phyloP scores from a whole-genome alignment of 1,139 yeast species.

The Saccharomyces hybrid region DNA sequence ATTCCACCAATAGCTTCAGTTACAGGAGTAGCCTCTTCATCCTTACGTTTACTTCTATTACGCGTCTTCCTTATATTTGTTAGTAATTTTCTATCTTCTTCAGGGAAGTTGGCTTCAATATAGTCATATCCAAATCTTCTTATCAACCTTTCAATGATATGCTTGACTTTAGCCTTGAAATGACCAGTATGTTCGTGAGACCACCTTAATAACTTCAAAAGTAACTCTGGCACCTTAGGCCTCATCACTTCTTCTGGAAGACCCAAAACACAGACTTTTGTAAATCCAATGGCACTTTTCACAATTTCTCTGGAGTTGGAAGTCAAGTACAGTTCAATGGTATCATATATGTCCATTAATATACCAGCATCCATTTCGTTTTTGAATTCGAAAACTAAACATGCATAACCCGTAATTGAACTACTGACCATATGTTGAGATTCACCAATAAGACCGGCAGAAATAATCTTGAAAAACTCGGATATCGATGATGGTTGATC shows the following conservation, averaged over 20 bases:
- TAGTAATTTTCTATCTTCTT: constrained; percentile 73
- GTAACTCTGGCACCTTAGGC: constrained; percentile 56
- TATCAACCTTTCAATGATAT: constrained; percentile 81
- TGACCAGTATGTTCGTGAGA: constrained; percentile 95
- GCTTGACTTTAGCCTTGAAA: constrained; percentile 87
- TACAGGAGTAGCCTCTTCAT: constrained; percentile 32
- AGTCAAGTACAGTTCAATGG: constrained; percentile 83
- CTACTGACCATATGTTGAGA: constrained; percentile 96
- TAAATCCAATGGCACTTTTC: constrained; percentile 88
- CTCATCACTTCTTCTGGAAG: constrained; percentile 74
- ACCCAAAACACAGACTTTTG: constrained; percentile 80
- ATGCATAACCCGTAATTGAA: constrained; percentile 82
- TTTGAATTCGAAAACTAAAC: constrained; percentile 82
- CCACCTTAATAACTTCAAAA: constrained; percentile 77
- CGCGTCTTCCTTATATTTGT: constrained; percentile 79
- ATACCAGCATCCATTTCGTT: constrained; percentile 48
- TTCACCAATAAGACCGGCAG: constrained; percentile 94
- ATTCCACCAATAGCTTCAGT: constrained; percentile 11
- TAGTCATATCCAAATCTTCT: constrained; percentile 83
- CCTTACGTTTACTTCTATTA: constrained; percentile 74
- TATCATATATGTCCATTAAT: constrained; percentile 70
- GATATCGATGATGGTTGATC: constrained; percentile 54
- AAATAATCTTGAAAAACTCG: constrained; percentile 85
- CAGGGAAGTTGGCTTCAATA: constrained; percentile 79
- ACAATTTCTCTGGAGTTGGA: constrained; percentile 91